Evolutionary conservation across 2,329 filamentous ascomycete species (phyloP), one percentile per base, ranked within the genome.

Genomic region (Fusarium subtropicale): DNA sequence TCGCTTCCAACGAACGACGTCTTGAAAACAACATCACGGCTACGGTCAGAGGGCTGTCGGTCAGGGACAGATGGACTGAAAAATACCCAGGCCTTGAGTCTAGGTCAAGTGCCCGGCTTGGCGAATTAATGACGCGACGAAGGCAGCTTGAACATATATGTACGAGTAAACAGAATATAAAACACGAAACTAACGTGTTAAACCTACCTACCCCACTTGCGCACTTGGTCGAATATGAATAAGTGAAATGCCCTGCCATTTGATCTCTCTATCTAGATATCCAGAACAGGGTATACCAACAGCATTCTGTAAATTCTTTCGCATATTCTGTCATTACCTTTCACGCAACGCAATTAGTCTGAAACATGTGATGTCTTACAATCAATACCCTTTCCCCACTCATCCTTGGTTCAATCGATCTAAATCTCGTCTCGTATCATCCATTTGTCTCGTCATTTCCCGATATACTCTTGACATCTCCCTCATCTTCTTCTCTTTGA

Each of bases 381-480:
- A 28, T 24, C 26, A 26, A 20, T 8, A 20, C 42, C 68, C 31
- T 69, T 47, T 46, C 56, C 20, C 20, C 64, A 11, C 30, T 74
- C 45, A 76, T 42, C 65, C 58, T 26, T 74, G 51, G 20, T 76
- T 69, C 36, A 83, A 64, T 50, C 80, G 75, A 12, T 77, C 76
- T 50, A 88, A 65, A 64, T 88, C 86, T 5, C 74, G 78, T 60
- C 78, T 80, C 0, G 86, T 83, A 46, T 88, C 86, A 12, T 82
- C 78, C 57, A 88, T 75, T 71, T 86, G 80, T 61, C 78, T 76
- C 30, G 78, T 80, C 81, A 88, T 84, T 58, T 87, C 84, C 4
- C 79, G 74, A 73, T 85, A 85, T 10, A 83, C 81, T 56, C 81
- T 78, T 5, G 84, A 86, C 81, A 88, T 84, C 73, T 88, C 86